These are phyloP conservation scores for Tuber aestivum DNA, from an alignment of 495 filamentous ascomycete genomes.

Conservation along the genomic window DNA sequence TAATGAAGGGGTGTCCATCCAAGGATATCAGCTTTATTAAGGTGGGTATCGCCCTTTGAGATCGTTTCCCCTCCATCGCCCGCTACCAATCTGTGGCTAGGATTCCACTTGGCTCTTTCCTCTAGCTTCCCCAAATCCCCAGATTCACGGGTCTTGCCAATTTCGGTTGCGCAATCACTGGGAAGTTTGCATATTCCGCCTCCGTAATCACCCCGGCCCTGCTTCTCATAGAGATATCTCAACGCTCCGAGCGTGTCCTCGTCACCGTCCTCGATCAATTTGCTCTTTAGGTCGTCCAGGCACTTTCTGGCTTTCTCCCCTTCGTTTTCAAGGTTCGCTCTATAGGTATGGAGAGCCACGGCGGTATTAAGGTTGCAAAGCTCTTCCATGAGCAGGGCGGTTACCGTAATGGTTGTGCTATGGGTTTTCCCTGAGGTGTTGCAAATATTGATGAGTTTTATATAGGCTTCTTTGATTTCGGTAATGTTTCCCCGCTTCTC, in stretches of 20 bases:
- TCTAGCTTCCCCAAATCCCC: not conserved
- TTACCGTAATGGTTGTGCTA: not conserved
- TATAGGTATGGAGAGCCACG: not conserved
- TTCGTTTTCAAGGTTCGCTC: not conserved
- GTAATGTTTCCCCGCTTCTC: not conserved
- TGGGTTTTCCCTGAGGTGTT: not conserved
- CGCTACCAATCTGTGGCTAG: not conserved
- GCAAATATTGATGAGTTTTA: not conserved
- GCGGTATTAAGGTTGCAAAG: not conserved
- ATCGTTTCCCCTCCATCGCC: too few species aligned
- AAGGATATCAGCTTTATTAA: conserved; percentile 13
- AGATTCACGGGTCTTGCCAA: not conserved
- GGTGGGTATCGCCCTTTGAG: not conserved
- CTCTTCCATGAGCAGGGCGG: not conserved
- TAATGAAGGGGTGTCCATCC: conserved; percentile 31
- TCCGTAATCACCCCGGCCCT: not conserved
- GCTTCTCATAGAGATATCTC: not conserved
- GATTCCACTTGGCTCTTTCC: not conserved
- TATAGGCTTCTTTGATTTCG: not conserved
- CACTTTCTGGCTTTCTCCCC: not conserved
- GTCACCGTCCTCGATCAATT: not conserved
- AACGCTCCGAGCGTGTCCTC: not conserved
- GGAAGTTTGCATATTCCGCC: not conserved
- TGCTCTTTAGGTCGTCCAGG: not conserved
- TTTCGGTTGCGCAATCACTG: not conserved